phyloP scores from a whole-genome alignment of 176 grass and related monocot genomes.

The Phragmites australis region DNA sequence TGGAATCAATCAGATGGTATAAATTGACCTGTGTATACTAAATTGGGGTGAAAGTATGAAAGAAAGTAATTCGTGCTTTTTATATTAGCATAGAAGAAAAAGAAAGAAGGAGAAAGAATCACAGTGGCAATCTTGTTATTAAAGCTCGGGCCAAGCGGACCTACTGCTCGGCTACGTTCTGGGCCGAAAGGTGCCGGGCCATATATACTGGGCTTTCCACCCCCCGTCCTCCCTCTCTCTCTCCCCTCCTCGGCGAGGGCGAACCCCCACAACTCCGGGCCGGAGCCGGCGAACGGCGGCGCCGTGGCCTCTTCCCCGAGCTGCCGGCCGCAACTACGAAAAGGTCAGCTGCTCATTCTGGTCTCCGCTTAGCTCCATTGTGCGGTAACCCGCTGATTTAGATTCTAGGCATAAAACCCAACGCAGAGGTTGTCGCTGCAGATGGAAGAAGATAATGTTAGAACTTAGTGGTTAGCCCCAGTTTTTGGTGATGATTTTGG shows the following conservation, averaged over 20 bases:
- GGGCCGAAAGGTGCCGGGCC: background rate
- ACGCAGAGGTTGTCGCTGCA: background rate
- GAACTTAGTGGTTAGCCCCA: background rate
- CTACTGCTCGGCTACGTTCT: background rate
- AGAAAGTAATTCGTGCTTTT: no score
- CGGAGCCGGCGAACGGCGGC: constrained; percentile 13
- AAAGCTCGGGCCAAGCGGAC: background rate
- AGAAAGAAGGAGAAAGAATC: background rate
- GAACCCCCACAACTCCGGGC: background rate
- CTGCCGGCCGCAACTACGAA: background rate
- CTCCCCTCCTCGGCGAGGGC: background rate
- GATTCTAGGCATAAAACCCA: no score
- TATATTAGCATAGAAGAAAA: no score
- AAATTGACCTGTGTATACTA: no score
- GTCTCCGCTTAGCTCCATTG: no score
- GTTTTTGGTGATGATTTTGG: background rate
- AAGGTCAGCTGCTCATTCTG: constrained; percentile 2
- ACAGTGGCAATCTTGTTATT: background rate
- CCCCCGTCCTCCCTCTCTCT: background rate
- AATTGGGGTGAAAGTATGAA: no score
- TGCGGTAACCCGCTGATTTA: no score
- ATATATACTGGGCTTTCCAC: background rate
- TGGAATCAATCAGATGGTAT: no score
- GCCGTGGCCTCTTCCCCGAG: background rate
- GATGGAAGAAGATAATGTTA: background rate